Conservation (phyloP, 371 early-diverging fungal genomes). For the Lichtheimia ramosa region DNA sequence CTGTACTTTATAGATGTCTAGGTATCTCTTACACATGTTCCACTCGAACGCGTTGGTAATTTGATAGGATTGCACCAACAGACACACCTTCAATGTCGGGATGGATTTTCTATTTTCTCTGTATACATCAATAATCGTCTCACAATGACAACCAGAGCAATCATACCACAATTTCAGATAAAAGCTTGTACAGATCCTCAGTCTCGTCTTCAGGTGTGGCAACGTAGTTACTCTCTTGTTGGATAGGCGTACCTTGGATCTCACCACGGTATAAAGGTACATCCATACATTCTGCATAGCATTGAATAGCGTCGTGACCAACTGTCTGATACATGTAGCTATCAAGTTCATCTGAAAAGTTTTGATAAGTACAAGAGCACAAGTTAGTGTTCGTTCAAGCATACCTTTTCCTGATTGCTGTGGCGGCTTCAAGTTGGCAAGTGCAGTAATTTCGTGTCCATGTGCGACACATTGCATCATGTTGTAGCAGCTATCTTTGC, state of each 20-base stretch:
- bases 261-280: slow-evolving; percentile 87
- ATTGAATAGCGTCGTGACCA: slow-evolving; percentile 89
- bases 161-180: slow-evolving; percentile 67
- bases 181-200: slow-evolving; percentile 89
- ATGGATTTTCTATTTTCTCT: slow-evolving; percentile 47
- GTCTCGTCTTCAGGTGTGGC: slow-evolving; percentile 88
- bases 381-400: neutral
- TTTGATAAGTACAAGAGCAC: neutral
- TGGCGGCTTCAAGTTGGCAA: slow-evolving; percentile 94
- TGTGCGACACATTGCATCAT: slow-evolving; percentile 94
- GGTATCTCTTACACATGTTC: slow-evolving; percentile 79
- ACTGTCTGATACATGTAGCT: slow-evolving; percentile 99
- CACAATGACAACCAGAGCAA: neutral
- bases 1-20: neutral
- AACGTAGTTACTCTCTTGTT: slow-evolving; percentile 67
- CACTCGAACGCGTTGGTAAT: slow-evolving; percentile 97
- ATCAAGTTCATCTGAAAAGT: slow-evolving; percentile 83
- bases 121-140: neutral
- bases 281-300: slow-evolving; percentile 87
- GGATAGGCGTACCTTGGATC: slow-evolving; percentile 76
- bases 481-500: slow-evolving; percentile 98
- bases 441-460: slow-evolving; percentile 93
- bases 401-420: slow-evolving; percentile 61
- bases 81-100: slow-evolving; percentile 91
- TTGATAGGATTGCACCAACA: slow-evolving; percentile 97